A percentile compares a stretch with the other conserved stretches of the same genome.
Evolutionary conservation across 805 yeast species (phyloP).

Genomic region (Barnettozyma vustinii): DNA sequence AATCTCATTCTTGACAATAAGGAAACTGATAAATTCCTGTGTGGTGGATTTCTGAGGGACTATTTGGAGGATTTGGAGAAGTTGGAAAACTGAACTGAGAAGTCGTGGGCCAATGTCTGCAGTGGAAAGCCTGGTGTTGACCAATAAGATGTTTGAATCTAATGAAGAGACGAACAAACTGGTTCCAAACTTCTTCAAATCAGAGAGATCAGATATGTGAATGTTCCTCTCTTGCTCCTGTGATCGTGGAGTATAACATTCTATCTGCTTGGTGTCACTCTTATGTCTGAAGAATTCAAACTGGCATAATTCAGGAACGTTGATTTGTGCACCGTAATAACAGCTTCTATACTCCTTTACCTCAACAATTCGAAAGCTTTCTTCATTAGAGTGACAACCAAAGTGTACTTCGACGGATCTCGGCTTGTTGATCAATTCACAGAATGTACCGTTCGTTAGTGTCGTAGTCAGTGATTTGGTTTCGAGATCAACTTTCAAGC

Average conservation of each 20-base stretch:
- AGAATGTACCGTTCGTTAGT: constrained; percentile 17
- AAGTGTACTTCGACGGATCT: constrained; percentile 21
- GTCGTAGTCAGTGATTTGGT: neutral
- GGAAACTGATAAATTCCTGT: neutral
- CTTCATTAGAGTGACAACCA: constrained; percentile 15
- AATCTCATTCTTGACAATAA: neutral
- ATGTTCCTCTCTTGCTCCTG: neutral
- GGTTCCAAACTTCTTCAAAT: neutral
- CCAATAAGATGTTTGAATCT: neutral
- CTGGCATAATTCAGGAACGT: constrained; percentile 19
- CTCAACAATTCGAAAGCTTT: neutral
- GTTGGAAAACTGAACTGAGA: neutral
- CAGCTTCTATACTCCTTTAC: constrained; percentile 21
- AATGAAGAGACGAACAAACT: neutral
- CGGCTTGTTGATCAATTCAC: constrained; percentile 23
- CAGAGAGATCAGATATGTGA: neutral
- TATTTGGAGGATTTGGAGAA: neutral
- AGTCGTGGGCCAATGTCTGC: neutral
- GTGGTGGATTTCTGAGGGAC: neutral
- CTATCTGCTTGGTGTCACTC: neutral
- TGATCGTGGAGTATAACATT: neutral
- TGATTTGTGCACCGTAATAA: constrained; percentile 17
- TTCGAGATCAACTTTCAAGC: constrained; percentile 1
- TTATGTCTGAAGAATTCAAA: constrained; percentile 15
- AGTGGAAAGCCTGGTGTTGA: neutral